Evolutionary conservation across 805 yeast genomes (phyloP).

Genomic region (Metschnikowia gruessii): DNA sequence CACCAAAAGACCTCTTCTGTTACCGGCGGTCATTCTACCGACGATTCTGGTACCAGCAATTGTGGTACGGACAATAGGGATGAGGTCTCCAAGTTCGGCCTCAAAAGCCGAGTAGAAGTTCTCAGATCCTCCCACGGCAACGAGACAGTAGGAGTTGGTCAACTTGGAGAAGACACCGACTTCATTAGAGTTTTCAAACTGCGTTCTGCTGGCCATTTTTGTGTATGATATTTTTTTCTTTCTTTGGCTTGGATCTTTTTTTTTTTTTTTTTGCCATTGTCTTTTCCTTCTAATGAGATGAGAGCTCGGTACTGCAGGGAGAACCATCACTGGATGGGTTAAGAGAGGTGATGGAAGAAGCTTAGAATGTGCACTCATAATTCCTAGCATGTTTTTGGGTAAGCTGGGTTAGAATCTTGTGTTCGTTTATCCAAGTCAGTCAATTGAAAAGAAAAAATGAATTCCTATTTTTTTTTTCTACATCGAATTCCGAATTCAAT

Average conservation of each 20-base stretch:
- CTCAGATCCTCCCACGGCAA: slow-evolving; percentile 94
- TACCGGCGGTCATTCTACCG: slow-evolving; percentile 98
- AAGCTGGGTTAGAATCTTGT: too few relatives aligned
- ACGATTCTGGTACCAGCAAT: slow-evolving; percentile 97
- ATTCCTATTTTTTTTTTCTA: too few relatives aligned
- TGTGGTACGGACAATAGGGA: slow-evolving; percentile 95
- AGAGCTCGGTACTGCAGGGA: slow-evolving; percentile 5
- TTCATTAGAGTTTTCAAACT: slow-evolving; percentile 82
- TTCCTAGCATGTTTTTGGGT: too few relatives aligned
- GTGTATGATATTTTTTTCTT: neutral
- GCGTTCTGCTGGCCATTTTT: slow-evolving; percentile 67
- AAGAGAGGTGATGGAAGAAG: too few relatives aligned
- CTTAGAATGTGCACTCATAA: too few relatives aligned
- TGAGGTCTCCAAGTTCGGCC: slow-evolving; percentile 93
- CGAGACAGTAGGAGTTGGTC: slow-evolving; percentile 94
- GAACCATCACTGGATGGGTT: too few relatives aligned
- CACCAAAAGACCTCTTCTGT: slow-evolving; percentile 93
- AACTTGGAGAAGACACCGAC: slow-evolving; percentile 93
- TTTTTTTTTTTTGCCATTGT: slow-evolving; percentile 3
- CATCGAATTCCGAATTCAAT: too few relatives aligned
- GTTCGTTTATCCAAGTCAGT: too few relatives aligned
- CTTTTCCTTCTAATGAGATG: slow-evolving; percentile 7
- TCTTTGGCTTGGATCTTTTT: too few relatives aligned
- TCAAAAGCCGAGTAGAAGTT: slow-evolving; percentile 88
- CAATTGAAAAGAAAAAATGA: too few relatives aligned